Evolutionary conservation across 805 yeast species (phyloP).

Genomic region (Tetrapisispora phaffii): DNA sequence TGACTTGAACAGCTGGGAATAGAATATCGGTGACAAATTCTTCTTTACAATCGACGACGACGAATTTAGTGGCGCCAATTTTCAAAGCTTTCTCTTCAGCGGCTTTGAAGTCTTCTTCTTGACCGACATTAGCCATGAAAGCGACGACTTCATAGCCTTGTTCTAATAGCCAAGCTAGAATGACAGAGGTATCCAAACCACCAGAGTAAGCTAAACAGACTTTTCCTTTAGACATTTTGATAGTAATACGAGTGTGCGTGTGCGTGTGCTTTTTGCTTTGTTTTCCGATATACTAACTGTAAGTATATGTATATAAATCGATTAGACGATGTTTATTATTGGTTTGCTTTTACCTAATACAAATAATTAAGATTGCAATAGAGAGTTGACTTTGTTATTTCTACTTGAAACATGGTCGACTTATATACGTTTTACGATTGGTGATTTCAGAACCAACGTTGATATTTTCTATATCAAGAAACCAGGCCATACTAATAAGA

Average conservation of each 20-base stretch:
- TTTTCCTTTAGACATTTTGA: slow-evolving; percentile 90
- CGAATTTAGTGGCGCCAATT: slow-evolving; percentile 94
- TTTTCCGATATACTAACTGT: no score
- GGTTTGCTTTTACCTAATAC: no score
- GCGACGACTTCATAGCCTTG: slow-evolving; percentile 98
- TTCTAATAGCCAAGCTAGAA: slow-evolving; percentile 95
- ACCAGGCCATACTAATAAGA: no score
- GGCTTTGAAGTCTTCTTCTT: slow-evolving; percentile 97
- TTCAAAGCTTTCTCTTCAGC: slow-evolving; percentile 93
- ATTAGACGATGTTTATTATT: no score
- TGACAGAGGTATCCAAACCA: slow-evolving; percentile 96
- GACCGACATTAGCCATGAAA: slow-evolving; percentile 97
- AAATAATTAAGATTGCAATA: not conserved
- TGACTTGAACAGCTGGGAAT: slow-evolving; percentile 92
- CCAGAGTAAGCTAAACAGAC: slow-evolving; percentile 99
- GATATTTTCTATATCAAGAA: no score
- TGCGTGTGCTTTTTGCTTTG: no score
- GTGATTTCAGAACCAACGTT: no score
- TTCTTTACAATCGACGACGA: slow-evolving; percentile 87
- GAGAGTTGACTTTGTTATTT: no score
- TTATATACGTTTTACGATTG: not conserved
- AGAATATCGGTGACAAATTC: slow-evolving; percentile 89
- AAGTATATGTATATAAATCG: not conserved
- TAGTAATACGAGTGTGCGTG: slow-evolving; percentile 38
- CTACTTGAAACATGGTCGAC: not conserved